A percentile compares a stretch with the other conserved stretches of the same genome.
These are phyloP conservation scores for Epichloe scottii DNA, from an alignment of 2,329 filamentous ascomycete genomes.

Conservation along the genomic window DNA sequence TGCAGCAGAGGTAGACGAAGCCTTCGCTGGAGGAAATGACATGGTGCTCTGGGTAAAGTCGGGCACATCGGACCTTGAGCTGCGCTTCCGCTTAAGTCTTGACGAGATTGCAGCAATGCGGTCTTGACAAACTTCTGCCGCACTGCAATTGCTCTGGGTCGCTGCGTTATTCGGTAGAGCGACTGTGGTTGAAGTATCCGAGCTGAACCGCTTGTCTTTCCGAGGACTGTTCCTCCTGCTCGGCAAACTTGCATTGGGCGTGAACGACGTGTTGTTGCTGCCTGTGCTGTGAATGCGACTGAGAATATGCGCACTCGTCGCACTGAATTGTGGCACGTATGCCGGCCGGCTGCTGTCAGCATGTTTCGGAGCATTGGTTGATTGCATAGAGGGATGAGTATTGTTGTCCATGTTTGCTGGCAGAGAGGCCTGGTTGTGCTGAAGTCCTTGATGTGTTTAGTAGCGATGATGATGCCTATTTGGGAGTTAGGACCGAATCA, in stretches of 20 bases:
- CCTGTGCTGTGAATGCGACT: constrained; percentile 1
- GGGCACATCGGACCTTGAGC: constrained; percentile 6
- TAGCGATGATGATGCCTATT: not conserved
- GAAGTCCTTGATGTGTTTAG: not conserved
- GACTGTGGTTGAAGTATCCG: not conserved
- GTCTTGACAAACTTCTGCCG: not conserved
- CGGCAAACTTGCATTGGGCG: not conserved
- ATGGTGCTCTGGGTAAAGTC: constrained; percentile 23
- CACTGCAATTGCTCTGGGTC: too few species aligned
- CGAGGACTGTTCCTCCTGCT: not conserved
- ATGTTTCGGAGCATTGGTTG: not conserved
- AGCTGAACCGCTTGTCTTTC: too few species aligned
- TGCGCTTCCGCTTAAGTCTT: constrained; percentile 19
- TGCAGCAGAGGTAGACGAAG: not conserved
- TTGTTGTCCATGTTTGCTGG: not conserved
- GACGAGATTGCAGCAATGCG: not conserved
- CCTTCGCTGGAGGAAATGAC: constrained; percentile 12
- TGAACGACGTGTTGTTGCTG: too few species aligned
- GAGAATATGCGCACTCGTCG: constrained; percentile 2
- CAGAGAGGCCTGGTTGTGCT: not conserved
- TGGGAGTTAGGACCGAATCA: too few species aligned
- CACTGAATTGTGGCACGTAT: constrained; percentile 6
- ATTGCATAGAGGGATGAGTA: too few species aligned
- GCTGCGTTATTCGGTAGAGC: not conserved
- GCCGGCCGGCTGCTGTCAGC: not conserved